Evolutionary conservation across 2,329 filamentous ascomycete genomes (phyloP).

Genomic region (Nigrospora sphaerica): DNA sequence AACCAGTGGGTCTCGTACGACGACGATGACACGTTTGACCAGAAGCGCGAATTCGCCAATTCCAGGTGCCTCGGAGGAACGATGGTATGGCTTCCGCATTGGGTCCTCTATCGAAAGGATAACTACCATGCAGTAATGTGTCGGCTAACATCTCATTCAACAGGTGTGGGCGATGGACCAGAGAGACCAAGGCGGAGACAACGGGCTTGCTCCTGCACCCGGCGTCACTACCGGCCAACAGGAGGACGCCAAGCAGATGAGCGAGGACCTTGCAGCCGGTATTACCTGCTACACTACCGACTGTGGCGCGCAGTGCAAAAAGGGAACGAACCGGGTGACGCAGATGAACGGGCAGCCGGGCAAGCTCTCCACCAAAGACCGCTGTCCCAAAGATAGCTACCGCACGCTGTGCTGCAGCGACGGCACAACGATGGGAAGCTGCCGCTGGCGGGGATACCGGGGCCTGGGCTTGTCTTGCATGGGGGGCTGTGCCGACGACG

Average conservation of each 20-base stretch:
- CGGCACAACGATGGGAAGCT: constrained; percentile 14
- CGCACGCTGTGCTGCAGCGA: constrained; percentile 19
- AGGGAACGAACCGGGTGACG: not conserved
- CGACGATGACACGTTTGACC: constrained; percentile 25
- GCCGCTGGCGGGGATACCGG: constrained; percentile 18
- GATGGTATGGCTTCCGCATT: no score
- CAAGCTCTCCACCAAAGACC: constrained; percentile 12
- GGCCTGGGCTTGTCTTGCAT: constrained; percentile 20
- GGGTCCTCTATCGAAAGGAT: no score
- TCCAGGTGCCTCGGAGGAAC: constrained; percentile 16
- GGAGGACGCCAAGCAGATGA: not conserved
- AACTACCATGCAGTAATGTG: no score
- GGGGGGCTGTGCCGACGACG: constrained; percentile 18
- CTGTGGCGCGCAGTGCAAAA: not conserved
- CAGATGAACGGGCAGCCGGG: constrained; percentile 20
- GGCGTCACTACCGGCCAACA: not conserved
- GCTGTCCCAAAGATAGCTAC: constrained; percentile 16
- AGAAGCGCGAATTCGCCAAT: constrained; percentile 24
- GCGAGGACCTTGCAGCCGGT: not conserved
- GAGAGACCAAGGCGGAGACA: not conserved
- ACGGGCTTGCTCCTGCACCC: not conserved
- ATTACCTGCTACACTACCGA: not conserved
- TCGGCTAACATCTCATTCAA: no score
- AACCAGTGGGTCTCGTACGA: constrained; percentile 36
- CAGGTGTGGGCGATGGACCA: constrained; percentile 3